Evolutionary conservation across 1,284 basidiomycete genomes (phyloP).

Genomic region (Entoloma clypeatum): DNA sequence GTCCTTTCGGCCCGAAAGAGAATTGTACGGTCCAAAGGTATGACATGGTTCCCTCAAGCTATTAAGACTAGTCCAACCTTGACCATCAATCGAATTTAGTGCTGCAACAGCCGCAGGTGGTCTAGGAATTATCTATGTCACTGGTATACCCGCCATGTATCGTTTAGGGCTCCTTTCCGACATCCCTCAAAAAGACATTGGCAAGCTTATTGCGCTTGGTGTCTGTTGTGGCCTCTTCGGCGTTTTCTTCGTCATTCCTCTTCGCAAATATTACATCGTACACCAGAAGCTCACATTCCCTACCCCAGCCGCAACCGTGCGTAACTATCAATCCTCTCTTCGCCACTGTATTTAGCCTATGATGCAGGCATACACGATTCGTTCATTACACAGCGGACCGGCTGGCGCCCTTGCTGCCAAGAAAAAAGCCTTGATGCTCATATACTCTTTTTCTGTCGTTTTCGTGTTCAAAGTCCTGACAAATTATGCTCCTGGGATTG

Average conservation of each 20-base stretch:
- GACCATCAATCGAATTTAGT: constrained; percentile 28
- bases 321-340: constrained; percentile 12
- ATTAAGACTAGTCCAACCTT: background rate
- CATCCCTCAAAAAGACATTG: constrained; percentile 46
- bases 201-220: constrained; percentile 55
- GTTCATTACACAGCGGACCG: constrained; percentile 53
- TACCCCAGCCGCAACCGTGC: constrained; percentile 62
- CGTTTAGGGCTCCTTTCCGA: constrained; percentile 48
- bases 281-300: constrained; percentile 69
- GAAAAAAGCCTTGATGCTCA: constrained; percentile 55
- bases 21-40: constrained; percentile 55
- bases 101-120: constrained; percentile 51
- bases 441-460: constrained; percentile 44
- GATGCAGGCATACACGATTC: constrained; percentile 61
- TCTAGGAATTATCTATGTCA: constrained; percentile 60
- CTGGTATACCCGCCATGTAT: constrained; percentile 67
- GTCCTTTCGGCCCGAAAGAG: constrained; percentile 65
- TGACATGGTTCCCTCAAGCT: background rate
- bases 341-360: background rate
- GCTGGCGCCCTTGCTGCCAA: constrained; percentile 48
- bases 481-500: constrained; percentile 58
- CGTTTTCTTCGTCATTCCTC: constrained; percentile 63
- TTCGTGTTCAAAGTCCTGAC: constrained; percentile 56
- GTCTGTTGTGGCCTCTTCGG: constrained; percentile 61
- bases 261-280: constrained; percentile 65